A percentile compares a stretch with the other conserved stretches of the same genome.
These are phyloP conservation scores for Isatis tinctoria DNA, from an alignment of 345 rosid genomes.

Conservation along the genomic window DNA sequence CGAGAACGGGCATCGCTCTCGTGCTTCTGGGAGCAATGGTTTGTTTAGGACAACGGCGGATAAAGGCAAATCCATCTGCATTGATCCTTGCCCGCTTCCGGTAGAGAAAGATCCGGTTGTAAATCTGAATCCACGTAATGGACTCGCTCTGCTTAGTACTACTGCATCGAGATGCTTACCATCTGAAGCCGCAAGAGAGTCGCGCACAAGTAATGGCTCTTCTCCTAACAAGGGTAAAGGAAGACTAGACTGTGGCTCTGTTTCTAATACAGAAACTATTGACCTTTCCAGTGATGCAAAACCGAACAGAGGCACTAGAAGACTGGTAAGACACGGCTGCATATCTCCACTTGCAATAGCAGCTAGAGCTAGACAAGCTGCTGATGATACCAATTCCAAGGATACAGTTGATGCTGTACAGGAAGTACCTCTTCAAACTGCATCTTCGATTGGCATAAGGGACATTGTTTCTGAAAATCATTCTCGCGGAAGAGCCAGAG, in stretches of 20 bases:
- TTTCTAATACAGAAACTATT: slow-evolving; percentile 36
- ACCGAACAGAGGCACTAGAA: slow-evolving; percentile 42
- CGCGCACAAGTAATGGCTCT: slow-evolving; percentile 24
- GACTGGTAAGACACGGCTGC: slow-evolving; percentile 87
- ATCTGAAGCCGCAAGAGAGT: slow-evolving; percentile 25
- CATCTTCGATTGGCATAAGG: slow-evolving; percentile 33
- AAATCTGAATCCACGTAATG: slow-evolving; percentile 28
- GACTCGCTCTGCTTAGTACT: slow-evolving; percentile 6
- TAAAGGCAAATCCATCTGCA: slow-evolving; percentile 40
- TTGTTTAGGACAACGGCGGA: slow-evolving; percentile 47
- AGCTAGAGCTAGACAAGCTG: slow-evolving; percentile 42
- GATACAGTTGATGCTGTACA: slow-evolving; percentile 12
- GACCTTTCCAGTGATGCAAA: slow-evolving; percentile 35
- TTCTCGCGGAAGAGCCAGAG: slow-evolving; percentile 41
- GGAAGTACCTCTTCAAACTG: slow-evolving; percentile 27
- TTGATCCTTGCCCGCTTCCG: slow-evolving; percentile 21
- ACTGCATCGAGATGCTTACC: slow-evolving; percentile 31
- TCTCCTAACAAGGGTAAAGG: slow-evolving; percentile 64
- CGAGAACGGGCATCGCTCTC: slow-evolving; percentile 14
- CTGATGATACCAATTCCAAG: slow-evolving; percentile 32
- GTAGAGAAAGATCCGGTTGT: slow-evolving; percentile 27
- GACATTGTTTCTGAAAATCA: slow-evolving; percentile 48
- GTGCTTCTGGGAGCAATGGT: slow-evolving; percentile 29
- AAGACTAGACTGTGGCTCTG: slow-evolving; percentile 33
- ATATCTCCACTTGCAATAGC: slow-evolving; percentile 73